Evolutionary conservation across 2,329 filamentous ascomycete species (phyloP).

Genomic region (Curvularia hawaiiensis): DNA sequence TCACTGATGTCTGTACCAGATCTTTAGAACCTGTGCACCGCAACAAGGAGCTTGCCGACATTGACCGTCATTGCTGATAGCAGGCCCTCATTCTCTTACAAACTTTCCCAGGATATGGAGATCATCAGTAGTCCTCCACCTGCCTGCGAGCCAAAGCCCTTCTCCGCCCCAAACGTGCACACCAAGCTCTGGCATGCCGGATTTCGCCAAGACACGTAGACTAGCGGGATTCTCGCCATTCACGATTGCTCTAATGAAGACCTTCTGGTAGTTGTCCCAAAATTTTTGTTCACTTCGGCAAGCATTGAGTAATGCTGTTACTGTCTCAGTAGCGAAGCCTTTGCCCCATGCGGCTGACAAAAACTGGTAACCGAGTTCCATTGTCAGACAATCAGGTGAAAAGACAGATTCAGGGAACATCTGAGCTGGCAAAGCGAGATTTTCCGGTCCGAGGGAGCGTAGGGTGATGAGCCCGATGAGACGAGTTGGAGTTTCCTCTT

Average conservation of each 20-base stretch:
- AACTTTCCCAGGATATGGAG: constrained; percentile 35
- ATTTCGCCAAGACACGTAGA: constrained; percentile 39
- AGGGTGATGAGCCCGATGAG: constrained; percentile 37
- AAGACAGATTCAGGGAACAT: constrained; percentile 17
- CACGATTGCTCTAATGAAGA: constrained; percentile 42
- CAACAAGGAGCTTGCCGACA: no score
- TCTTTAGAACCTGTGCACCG: no score
- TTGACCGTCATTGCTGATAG: no score
- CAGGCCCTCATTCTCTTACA: constrained; percentile 8
- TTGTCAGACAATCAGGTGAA: constrained; percentile 22
- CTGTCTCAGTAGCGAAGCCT: constrained; percentile 28
- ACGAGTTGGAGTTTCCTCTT: background rate
- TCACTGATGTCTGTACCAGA: no score
- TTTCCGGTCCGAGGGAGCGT: constrained; percentile 18
- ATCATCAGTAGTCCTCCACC: constrained; percentile 28
- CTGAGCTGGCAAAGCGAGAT: constrained; percentile 20
- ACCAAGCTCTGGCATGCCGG: constrained; percentile 32
- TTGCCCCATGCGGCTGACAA: constrained; percentile 31
- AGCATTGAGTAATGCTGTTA: constrained; percentile 31
- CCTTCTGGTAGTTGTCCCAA: constrained; percentile 32
- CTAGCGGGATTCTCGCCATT: constrained; percentile 40
- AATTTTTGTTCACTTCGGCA: constrained; percentile 23
- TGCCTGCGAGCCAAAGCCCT: constrained; percentile 29
- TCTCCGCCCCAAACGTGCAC: constrained; percentile 35
- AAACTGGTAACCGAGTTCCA: constrained; percentile 32